Evolutionary conservation across 1,139 yeast species (phyloP).

Genomic region (Candida pseudoviswanathii): DNA sequence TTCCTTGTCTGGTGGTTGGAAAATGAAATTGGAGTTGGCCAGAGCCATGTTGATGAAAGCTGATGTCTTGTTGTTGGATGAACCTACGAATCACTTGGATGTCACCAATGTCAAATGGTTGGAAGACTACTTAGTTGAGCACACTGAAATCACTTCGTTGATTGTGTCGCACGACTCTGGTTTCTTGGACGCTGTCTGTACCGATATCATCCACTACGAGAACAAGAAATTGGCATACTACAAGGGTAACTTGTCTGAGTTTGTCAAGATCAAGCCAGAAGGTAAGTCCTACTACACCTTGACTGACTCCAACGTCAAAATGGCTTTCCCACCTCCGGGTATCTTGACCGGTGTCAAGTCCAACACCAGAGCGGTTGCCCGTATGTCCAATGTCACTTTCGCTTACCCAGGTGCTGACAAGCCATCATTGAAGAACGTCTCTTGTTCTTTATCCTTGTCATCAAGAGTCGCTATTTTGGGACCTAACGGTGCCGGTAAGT

Average conservation of each 20-base stretch:
- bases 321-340: constrained; percentile 99
- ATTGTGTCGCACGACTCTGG: constrained; percentile 98
- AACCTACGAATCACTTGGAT: constrained; percentile 98
- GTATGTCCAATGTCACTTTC: constrained; percentile 83
- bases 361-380: constrained; percentile 91
- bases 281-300: constrained; percentile 96
- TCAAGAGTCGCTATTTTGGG: constrained; percentile 97
- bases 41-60: constrained; percentile 99
- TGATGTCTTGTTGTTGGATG: constrained; percentile 90
- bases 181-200: constrained; percentile 92
- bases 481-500: constrained; percentile 99
- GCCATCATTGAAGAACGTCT: constrained; percentile 78
- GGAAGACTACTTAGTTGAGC: constrained; percentile 77
- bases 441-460: constrained; percentile 86
- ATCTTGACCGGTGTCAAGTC: constrained; percentile 95
- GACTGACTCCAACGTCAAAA: constrained; percentile 88
- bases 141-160: constrained; percentile 86
- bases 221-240: constrained; percentile 92
- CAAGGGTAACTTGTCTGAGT: constrained; percentile 92
- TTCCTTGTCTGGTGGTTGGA: constrained; percentile 98
- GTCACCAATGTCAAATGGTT: constrained; percentile 93
- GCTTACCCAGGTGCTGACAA: constrained; percentile 86
- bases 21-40: constrained; percentile 96
- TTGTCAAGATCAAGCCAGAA: constrained; percentile 91
- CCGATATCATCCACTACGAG: constrained; percentile 96